Percentiles rank a stretch among this genome's conserved stretches.
Evolutionary conservation across 129 eudicot genomes (phyloP).

Genomic region (Chrysanthemum lavandulifolium): DNA sequence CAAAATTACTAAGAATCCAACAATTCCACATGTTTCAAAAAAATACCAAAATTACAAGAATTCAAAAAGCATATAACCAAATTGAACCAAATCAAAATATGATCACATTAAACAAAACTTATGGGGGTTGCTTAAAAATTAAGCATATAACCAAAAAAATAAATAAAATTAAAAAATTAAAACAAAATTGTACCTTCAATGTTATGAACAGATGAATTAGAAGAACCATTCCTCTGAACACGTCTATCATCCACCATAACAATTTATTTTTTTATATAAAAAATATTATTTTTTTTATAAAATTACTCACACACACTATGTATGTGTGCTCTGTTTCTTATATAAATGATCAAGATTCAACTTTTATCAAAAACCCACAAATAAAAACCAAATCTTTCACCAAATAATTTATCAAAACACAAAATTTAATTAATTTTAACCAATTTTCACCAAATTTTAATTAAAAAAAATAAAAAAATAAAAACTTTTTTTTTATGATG

Average conservation of each 20-base stretch:
- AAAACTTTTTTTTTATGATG: not conserved
- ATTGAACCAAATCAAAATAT: not conserved
- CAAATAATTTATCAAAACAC: conserved; percentile 14
- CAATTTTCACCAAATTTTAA: too few relatives aligned
- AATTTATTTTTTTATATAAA: conserved; percentile 3
- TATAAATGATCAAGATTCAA: conserved; percentile 8
- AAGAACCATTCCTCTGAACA: conserved; percentile 63
- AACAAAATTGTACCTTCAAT: conserved; percentile 52
- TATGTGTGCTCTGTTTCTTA: conserved; percentile 14
- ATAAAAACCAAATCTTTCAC: not conserved
- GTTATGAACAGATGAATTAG: conserved; percentile 49
- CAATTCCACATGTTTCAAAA: not conserved
- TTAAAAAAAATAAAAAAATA: too few relatives aligned
- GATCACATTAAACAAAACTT: conserved; percentile 20
- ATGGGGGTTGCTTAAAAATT: conserved; percentile 31
- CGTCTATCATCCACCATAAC: conserved; percentile 74
- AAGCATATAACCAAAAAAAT: conserved; percentile 28
- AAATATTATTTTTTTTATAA: not conserved
- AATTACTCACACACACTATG: not conserved
- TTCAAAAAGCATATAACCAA: not conserved
- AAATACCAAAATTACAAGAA: not conserved
- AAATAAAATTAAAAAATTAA: conserved; percentile 2
- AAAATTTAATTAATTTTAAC: conserved; percentile 5
- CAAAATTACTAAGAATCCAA: not conserved
- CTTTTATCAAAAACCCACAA: not conserved